Evolutionary conservation across 2,329 filamentous ascomycete species (phyloP).

Genomic region (Pseudofabraea citricarpa): DNA sequence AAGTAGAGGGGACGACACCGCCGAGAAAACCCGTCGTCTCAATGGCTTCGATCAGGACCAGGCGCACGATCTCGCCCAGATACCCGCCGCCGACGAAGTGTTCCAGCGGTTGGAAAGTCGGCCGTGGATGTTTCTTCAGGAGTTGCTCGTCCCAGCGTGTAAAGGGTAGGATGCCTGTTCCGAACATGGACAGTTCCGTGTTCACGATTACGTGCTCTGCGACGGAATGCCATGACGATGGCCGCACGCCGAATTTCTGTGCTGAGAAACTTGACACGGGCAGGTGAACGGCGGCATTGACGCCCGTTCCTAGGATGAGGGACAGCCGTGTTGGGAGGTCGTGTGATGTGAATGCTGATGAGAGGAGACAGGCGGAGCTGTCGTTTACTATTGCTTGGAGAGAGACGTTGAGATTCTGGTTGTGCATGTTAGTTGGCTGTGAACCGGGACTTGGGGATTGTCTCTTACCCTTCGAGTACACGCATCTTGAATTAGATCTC

Average conservation of each 20-base stretch:
- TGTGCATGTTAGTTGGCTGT: too few species aligned
- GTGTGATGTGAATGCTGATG: slow-evolving; percentile 48
- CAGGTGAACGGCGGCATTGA: slow-evolving; percentile 61
- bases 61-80: slow-evolving; percentile 58
- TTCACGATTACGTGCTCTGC: slow-evolving; percentile 63
- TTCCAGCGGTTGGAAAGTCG: slow-evolving; percentile 58
- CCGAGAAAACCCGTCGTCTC: slow-evolving; percentile 48
- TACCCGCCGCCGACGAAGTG: slow-evolving; percentile 62
- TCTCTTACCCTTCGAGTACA: slow-evolving; percentile 32
- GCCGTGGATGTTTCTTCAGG: slow-evolving; percentile 46
- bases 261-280: slow-evolving; percentile 51
- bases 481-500: slow-evolving; percentile 50
- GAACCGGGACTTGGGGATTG: too few species aligned
- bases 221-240: slow-evolving; percentile 49
- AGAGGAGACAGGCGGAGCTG: slow-evolving; percentile 60
- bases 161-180: slow-evolving; percentile 50
- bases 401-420: slow-evolving; percentile 48
- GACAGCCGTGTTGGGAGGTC: slow-evolving; percentile 55
- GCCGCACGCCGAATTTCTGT: slow-evolving; percentile 52
- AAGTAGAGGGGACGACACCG: slow-evolving; percentile 49
- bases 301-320: slow-evolving; percentile 62
- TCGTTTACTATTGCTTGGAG: slow-evolving; percentile 63
- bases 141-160: slow-evolving; percentile 57
- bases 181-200: slow-evolving; percentile 65
- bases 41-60: slow-evolving; percentile 55